These are phyloP conservation scores for Arthrobotrys entomopaga DNA, from an alignment of 2,329 filamentous ascomycete species.

Conservation along the genomic window DNA sequence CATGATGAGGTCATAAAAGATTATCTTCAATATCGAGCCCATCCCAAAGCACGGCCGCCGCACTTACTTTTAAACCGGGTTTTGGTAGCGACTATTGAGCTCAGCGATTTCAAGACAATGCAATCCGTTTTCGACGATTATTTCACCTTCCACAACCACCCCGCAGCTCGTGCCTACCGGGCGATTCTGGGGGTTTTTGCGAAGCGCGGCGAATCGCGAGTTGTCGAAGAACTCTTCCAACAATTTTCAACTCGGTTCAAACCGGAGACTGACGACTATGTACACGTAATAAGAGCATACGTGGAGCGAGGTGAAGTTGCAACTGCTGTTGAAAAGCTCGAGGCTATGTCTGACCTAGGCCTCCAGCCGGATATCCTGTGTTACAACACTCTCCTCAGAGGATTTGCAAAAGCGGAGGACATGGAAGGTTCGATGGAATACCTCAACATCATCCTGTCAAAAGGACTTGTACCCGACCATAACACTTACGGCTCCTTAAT, in stretches of 20 bases:
- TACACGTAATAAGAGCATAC: constrained; percentile 76
- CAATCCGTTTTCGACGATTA: constrained; percentile 62
- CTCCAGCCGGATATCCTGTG: constrained; percentile 69
- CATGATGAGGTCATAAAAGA: constrained; percentile 49
- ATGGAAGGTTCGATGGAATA: constrained; percentile 72
- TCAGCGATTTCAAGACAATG: constrained; percentile 61
- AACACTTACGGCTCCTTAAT: constrained; percentile 79
- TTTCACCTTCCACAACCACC: constrained; percentile 59
- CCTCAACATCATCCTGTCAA: constrained; percentile 71
- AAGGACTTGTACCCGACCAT: constrained; percentile 67
- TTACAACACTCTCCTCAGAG: constrained; percentile 82
- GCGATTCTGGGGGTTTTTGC: constrained; percentile 64
- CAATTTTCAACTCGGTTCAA: constrained; percentile 59
- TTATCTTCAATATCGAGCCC: constrained; percentile 56
- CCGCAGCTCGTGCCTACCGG: constrained; percentile 59
- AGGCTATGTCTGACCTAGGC: constrained; percentile 68
- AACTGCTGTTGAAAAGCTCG: constrained; percentile 71
- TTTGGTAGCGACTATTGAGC: constrained; percentile 60
- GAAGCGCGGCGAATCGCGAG: constrained; percentile 64
- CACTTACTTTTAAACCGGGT: constrained; percentile 58
- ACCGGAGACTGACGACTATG: constrained; percentile 60
- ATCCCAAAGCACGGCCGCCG: constrained; percentile 25
- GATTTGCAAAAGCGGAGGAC: constrained; percentile 74
- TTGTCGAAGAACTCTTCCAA: constrained; percentile 64
- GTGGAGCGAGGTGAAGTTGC: constrained; percentile 74